phyloP scores from a whole-genome alignment of 495 filamentous ascomycete genomes.

The Aspergillus egyptiacus region DNA sequence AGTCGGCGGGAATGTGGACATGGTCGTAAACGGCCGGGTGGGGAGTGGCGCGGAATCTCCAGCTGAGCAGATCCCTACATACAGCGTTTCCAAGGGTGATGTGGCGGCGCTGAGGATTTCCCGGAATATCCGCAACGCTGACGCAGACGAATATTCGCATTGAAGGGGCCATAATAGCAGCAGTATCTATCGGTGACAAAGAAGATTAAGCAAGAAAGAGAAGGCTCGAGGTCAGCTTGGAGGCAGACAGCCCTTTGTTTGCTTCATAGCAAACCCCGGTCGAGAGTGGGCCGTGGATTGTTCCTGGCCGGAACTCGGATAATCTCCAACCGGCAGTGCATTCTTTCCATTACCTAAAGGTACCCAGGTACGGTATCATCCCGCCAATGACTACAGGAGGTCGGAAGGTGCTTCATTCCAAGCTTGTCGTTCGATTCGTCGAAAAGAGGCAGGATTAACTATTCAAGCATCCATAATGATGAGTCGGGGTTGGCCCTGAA shows the following conservation, averaged over 20 bases:
- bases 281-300: not conserved
- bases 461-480: too few species aligned
- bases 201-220: not conserved
- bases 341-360: too few species aligned
- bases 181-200: not conserved
- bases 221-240: not conserved
- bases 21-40: constrained; percentile 20
- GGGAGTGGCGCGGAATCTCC: constrained; percentile 14
- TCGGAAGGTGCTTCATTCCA: too few species aligned
- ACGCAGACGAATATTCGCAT: constrained; percentile 17
- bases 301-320: not conserved
- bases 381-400: too few species aligned
- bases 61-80: constrained; percentile 11
- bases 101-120: constrained; percentile 19
- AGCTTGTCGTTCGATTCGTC: too few species aligned
- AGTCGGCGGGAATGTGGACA: constrained; percentile 23
- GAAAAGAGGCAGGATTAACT: too few species aligned
- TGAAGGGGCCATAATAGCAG: not conserved
- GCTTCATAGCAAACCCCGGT: not conserved
- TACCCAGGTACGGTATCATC: too few species aligned
- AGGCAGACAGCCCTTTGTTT: not conserved
- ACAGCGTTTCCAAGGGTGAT: constrained; percentile 16
- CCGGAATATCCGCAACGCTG: constrained; percentile 21
- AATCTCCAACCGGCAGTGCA: constrained; percentile 1
- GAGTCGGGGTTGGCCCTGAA: too few species aligned